A percentile compares a stretch with the other conserved stretches of the same genome.
Evolutionary conservation across 1,284 basidiomycete genomes (phyloP).

Genomic region (Neolentinus lepideus): DNA sequence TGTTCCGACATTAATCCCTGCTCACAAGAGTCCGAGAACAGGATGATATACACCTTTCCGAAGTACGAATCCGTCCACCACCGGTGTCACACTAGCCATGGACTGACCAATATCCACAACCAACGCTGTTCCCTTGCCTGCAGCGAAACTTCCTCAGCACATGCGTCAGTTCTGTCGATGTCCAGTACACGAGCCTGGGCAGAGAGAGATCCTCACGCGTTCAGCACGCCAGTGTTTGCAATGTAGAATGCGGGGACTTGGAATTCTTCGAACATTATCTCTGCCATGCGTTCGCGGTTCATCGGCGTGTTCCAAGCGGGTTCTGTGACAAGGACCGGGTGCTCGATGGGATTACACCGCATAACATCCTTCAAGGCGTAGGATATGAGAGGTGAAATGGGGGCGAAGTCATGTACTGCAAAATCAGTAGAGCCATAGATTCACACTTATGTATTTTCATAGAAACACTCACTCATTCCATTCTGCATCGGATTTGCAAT

Average conservation of each 20-base stretch:
- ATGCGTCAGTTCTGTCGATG: slow-evolving; percentile 3
- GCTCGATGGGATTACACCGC: slow-evolving; percentile 70
- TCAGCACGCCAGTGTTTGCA: slow-evolving; percentile 93
- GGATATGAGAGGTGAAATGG: slow-evolving; percentile 67
- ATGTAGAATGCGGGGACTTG: slow-evolving; percentile 95
- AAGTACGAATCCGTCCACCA: slow-evolving; percentile 97
- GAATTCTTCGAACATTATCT: slow-evolving; percentile 97
- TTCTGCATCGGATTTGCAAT: slow-evolving; percentile 81
- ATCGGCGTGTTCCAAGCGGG: slow-evolving; percentile 92
- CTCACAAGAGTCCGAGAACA: neutral
- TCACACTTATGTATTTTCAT: slow-evolving; percentile 3
- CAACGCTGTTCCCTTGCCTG: slow-evolving; percentile 93
- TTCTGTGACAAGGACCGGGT: slow-evolving; percentile 92
- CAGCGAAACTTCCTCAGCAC: slow-evolving; percentile 66
- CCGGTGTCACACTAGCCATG: slow-evolving; percentile 86
- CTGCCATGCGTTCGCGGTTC: slow-evolving; percentile 88
- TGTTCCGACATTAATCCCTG: slow-evolving; percentile 18
- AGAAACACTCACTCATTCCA: slow-evolving; percentile 65
- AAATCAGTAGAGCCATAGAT: slow-evolving; percentile 5
- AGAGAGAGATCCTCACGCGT: slow-evolving; percentile 57
- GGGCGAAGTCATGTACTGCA: slow-evolving; percentile 74
- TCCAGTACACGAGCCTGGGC: neutral
- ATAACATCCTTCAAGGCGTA: slow-evolving; percentile 75
- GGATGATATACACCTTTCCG: slow-evolving; percentile 66
- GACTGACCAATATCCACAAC: slow-evolving; percentile 92